Base-by-base conservation (phyloP, 1,284 basidiomycete species). In the Coriolopsis trogii region DNA sequence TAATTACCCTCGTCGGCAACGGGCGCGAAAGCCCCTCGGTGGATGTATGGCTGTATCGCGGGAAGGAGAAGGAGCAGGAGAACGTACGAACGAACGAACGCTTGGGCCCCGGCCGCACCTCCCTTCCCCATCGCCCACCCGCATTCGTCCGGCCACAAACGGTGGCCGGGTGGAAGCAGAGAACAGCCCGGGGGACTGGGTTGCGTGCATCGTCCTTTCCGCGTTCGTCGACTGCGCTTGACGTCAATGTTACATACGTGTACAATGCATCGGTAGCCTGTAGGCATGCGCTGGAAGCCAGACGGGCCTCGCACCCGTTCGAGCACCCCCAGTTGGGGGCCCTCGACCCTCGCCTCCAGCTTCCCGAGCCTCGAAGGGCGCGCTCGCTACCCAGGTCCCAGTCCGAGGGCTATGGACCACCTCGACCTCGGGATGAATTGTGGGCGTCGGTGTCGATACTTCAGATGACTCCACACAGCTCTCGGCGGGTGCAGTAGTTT, bases 1-100 rank as follows among this genome's bases (percentile, higher is more conserved):
- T 49, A 54, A 58, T 58, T 58, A 49, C 56, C 46, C 43, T 49
- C 39, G 29, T 29, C 55, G 56, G 46, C 51, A 49, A 30, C 41
- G 45, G 31, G 55, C 51, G 55, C 51, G 40, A 49, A 37, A 49
- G 45, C n/a, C 30, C 24, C 40, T 30, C 51, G 51, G 51, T 28
- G 52, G 24, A 41, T 39, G 38, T 49, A 41, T 16, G 28, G 7
- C n/a, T 7, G n/a, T 25, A 39, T 58, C 49, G 56, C 56, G 52
- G 46, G 52, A 51, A 41, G 41, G 20, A 38, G 47, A 36, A 42
- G 46, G 37, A n/a, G n/a, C n/a, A n/a, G n/a, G n/a, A n/a, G n/a
- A n/a, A n/a, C n/a, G n/a, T n/a, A n/a, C n/a, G n/a, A n/a, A n/a
- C n/a, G n/a, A n/a, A n/a, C n/a, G n/a, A n/a, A n/a, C n/a, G n/a